Evolutionary conservation across 2,329 filamentous ascomycete species (phyloP), one percentile per base, ranked within the genome.

Genomic region (Thyridium curvatum): DNA sequence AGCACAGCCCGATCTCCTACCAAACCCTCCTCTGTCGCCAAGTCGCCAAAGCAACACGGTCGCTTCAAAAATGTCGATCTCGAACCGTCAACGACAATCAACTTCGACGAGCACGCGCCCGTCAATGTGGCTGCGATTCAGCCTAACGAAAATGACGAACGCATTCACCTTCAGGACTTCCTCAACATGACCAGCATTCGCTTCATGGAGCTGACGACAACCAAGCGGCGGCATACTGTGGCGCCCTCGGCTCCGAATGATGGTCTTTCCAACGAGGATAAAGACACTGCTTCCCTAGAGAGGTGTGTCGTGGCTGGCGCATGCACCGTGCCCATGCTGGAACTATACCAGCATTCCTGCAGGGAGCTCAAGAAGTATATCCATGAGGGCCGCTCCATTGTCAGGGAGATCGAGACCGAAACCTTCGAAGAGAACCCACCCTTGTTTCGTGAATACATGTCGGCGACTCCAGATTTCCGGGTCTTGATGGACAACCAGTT

Each of bases 191-290:
- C 91, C 3, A 94, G 87, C 42, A 95, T 98, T 52, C 86, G 90
- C 39, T 98, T 98, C 65, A 96, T 98, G 86, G 93, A 98, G 57
- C 71, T 98, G 36, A 95, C 84, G n/a, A 95, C 91, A 0, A 96
- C 90, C 2, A 97, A 97, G 59, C 75, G 91, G 48, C 77, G 93
- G 40, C 85, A 94, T 51, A 97, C 91, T 0, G 80, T 84, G 34
- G 84, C 77, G 3, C 81, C 81, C 12, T 58, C 67, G 38, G 52
- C 60, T 12, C 55, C 68, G 15, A 66, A 64, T 37, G 65, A 72
- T 32, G 65, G 65, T 16, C 16, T 38, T 15, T 39, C 30, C n/a
- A 39, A n/a, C 30, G 64, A 62, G 30, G 63, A 52, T 7, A 63
- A 69, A 42, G 74, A 79, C 18, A 71, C 77, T 32, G 49, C 74